These are phyloP conservation scores for Pulchroboletus neoregius DNA, from an alignment of 1,284 basidiomycete species.

Conservation along the genomic window DNA sequence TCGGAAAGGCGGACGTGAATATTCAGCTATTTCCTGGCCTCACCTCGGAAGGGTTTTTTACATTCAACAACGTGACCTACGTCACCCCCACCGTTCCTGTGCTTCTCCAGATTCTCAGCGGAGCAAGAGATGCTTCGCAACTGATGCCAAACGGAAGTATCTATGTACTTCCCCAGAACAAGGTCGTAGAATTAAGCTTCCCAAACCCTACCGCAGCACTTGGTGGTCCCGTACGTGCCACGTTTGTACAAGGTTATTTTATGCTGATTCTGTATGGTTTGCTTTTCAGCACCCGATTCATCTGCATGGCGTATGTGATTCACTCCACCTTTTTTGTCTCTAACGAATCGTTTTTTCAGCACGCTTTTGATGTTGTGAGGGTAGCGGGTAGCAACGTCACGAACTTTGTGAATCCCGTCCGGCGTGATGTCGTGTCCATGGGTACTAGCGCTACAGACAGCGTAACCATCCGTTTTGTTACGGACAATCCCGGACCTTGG, in stretches of 20 bases:
- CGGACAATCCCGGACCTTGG: constrained; percentile 44
- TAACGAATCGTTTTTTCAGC: constrained; percentile 1
- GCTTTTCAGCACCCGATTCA: background rate
- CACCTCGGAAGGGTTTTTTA: background rate
- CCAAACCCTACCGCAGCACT: constrained; percentile 17
- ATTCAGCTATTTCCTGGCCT: constrained; percentile 15
- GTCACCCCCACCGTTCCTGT: constrained; percentile 23
- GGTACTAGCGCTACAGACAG: constrained; percentile 23
- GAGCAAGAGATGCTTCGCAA: constrained; percentile 20
- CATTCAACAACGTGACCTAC: constrained; percentile 15
- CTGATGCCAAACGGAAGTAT: constrained; percentile 24
- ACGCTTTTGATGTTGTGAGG: constrained; percentile 15
- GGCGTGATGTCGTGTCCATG: constrained; percentile 14
- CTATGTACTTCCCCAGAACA: constrained; percentile 27
- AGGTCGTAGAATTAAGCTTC: constrained; percentile 30
- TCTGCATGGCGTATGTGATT: background rate
- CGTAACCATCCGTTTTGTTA: constrained; percentile 40
- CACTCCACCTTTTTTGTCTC: background rate
- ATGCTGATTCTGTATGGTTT: background rate
- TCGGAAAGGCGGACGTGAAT: constrained; percentile 25
- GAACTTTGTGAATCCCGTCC: constrained; percentile 17
- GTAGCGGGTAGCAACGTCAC: constrained; percentile 9
- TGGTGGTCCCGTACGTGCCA: constrained; percentile 32
- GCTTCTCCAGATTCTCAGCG: constrained; percentile 33
- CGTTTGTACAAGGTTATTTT: background rate